Evolutionary conservation across 106 monocot species (phyloP), one percentile per base, ranked within the genome.

Genomic region (Cymbidium sinense): DNA sequence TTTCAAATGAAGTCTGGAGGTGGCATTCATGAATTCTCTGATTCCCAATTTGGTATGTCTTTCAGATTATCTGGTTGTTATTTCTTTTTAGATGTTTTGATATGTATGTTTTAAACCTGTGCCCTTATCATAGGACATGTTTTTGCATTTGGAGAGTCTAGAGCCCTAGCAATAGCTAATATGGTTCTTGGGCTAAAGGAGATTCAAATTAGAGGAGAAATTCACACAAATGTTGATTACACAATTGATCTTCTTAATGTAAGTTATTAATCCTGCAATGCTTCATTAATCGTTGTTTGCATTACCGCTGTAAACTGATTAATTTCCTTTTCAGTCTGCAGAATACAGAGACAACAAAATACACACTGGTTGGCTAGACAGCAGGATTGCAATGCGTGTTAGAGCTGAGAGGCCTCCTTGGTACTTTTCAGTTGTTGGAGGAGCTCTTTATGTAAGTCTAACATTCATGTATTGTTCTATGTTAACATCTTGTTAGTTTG

Each of bases 391-490:
- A 30, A 99, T 99, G 98, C 86, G 98, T 18, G 98, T 99, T 84
- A 95, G 98, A 90, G 98, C 98, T 70, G 98, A 99, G 85, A 92
- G 98, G 79, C 98, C 94, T 77, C 92, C 94, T 78, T 99, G 98
- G 98, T 94, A 95, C 78, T 85, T 99, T 51, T 99, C 98, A 30
- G 98, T 99, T 79, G 98, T 99, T 73, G 98, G 94, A 87, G 98
- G 98, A 77, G 94, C 94, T 80, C 90, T 99, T 67, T 95, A 94
- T 89, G 98, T 99, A 89, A 82, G 89, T 21, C 7, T 67, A 67
- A 18, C 33, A 67, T 33, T 65, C 13, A 67, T 13, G 17, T 58
- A 33, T 31, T 31, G 17, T 31, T 67, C 17, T 67, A 67, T 34
- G 12, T 7, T 27, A 33, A 15, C 15, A 31, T 67, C 10, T 31